Percentiles rank a stretch among this genome's conserved stretches.
Conservation (phyloP, 305 asterid genomes). For the Petunia hybrid region DNA sequence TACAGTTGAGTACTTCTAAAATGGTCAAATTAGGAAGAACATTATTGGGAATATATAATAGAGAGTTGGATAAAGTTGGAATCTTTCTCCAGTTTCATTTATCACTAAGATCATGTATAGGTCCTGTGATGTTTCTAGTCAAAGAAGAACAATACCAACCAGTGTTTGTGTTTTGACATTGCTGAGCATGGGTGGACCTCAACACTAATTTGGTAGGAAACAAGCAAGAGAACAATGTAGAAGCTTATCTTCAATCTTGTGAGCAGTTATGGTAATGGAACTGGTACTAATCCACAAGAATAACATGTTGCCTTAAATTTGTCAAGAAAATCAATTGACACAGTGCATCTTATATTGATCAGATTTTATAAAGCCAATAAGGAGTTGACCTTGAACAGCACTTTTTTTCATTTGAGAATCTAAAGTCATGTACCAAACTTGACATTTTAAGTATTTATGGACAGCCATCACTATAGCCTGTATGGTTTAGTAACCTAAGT, state of each 20-base stretch:
- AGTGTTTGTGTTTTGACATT: neutral
- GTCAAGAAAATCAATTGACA: neutral
- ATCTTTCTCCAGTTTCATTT: neutral
- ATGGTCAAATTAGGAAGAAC: neutral
- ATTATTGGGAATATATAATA: neutral
- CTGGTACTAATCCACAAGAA: conserved; percentile 1
- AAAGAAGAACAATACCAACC: neutral
- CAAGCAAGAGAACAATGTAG: neutral
- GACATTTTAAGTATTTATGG: neutral
- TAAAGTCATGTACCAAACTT: neutral
- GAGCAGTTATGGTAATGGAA: neutral
- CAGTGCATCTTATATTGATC: neutral
- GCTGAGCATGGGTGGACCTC: neutral
- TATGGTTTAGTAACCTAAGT: neutral
- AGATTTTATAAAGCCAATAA: neutral
- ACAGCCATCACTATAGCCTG: neutral
- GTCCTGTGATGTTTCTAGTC: neutral
- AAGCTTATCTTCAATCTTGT: neutral
- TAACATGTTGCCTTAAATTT: neutral
- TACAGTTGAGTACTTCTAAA: neutral
- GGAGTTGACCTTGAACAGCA: neutral
- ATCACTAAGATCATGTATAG: neutral
- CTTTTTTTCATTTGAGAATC: neutral
- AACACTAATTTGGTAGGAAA: neutral
- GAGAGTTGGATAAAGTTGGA: neutral